Base-by-base conservation (phyloP, 352 stramenopile genomes). In the Blastocystis hominis region DNA sequence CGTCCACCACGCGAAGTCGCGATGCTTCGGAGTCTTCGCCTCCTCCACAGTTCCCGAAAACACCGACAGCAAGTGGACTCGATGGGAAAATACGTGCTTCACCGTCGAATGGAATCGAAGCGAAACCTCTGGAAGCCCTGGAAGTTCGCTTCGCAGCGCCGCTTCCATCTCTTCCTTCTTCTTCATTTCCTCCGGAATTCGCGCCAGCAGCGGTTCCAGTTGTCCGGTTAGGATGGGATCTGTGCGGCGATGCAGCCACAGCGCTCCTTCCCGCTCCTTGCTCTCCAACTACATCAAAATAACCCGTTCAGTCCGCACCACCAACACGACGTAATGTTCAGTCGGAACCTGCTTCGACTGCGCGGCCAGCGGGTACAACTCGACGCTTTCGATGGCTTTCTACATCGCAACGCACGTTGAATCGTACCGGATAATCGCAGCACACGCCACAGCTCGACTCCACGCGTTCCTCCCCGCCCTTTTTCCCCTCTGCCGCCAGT, bases 1-100 rank as follows among this genome's bases (percentile, higher is more conserved):
- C 13, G 44, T 84, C 72, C 72, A 84, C 72, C 72, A 84, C 24
- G 30, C 38, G 55, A 42, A 84, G 50, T 66, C 72, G 10, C 20
- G 9, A 20, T 46, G 9, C 30, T 15, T 42, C 34, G n/a, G 13
- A 7, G 30, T 30, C 10, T 9, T 9, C 50, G 50, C 44, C 13
- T 66, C 50, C 13, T 44, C 42, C 53, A 69, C 56, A 15, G 6
- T 13, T 38, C 50, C 56, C 13, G 30, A 64, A 34, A 46, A 84
- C 30, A 84, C 72, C 0, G 53, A 63, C 40, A 84, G 13, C 10
- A 68, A 17, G 34, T 84, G 72, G 24, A 84, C 42, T 13, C 72
- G 72, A 68, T 84, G 72, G 20, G 72, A 84, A n/a, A 84, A 84
- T 4, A 84, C 72, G 20, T 84, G 72, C 50, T 84, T 84, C n/a